A percentile compares a stretch with the other conserved stretches of the same genome.
Conservation (phyloP, 495 filamentous ascomycete genomes). For the Cercophora newfieldiana region DNA sequence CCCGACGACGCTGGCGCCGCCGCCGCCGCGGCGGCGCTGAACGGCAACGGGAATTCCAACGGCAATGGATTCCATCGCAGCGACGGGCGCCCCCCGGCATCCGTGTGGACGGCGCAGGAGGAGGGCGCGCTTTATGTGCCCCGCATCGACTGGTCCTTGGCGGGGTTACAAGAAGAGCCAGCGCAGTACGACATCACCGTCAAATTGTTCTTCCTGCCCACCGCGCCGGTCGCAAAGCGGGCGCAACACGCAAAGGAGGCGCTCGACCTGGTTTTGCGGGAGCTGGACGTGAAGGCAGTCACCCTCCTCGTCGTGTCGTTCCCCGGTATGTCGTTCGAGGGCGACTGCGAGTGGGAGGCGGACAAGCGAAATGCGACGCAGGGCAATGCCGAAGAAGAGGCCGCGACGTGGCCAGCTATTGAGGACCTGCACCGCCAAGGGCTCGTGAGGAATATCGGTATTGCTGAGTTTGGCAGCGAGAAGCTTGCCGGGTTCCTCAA, state of each 20-base stretch:
- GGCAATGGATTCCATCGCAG: conserved; percentile 20
- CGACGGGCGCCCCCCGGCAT: conserved; percentile 31
- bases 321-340: conserved; percentile 89
- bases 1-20: conserved; percentile 37
- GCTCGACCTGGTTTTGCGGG: conserved; percentile 72
- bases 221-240: conserved; percentile 60
- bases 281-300: conserved; percentile 71
- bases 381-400: conserved; percentile 64
- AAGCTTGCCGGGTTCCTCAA: conserved; percentile 61
- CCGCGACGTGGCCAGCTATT: conserved; percentile 66
- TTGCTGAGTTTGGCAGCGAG: conserved; percentile 88
- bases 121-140: conserved; percentile 71
- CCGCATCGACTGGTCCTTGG: conserved; percentile 67
- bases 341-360: conserved; percentile 80
- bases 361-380: conserved; percentile 62
- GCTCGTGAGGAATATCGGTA: conserved; percentile 69
- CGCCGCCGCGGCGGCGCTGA: conserved; percentile 14
- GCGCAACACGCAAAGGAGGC: conserved; percentile 71
- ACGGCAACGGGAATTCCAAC: conserved; percentile 36
- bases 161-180: conserved; percentile 73
- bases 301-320: conserved; percentile 93
- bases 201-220: conserved; percentile 88
- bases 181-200: conserved; percentile 88
- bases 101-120: conserved; percentile 65
- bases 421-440: conserved; percentile 73